Conservation (phyloP, 768 basidiomycete genomes). For the Pholiota molesta region DNA sequence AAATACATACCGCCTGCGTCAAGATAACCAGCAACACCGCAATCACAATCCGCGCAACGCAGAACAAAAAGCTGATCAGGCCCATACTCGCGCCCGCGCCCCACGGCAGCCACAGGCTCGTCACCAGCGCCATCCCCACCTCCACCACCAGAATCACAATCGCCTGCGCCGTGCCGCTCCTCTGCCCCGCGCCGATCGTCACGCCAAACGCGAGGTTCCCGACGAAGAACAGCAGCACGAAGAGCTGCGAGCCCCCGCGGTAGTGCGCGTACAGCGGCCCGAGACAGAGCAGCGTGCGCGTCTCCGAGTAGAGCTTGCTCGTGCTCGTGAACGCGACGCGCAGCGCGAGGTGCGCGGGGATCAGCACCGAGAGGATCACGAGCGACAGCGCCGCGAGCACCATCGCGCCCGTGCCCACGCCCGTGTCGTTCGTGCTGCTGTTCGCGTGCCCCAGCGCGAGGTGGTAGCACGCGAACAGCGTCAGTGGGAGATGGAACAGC, state of each 20-base stretch:
- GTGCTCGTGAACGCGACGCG: conserved; percentile 82
- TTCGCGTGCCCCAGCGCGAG: conserved; percentile 62
- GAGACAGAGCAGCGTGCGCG: conserved; percentile 84
- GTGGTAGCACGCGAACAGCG: conserved; percentile 89
- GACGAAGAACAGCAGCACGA: conserved; percentile 78
- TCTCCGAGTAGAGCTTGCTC: conserved; percentile 93
- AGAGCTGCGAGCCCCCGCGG: conserved; percentile 87
- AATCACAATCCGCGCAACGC: conserved; percentile 86
- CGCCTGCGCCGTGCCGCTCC: conserved; percentile 89
- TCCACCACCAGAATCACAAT: conserved; percentile 90
- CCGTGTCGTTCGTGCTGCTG: background rate
- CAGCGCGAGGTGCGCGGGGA: conserved; percentile 75
- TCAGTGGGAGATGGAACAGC: conserved; percentile 93
- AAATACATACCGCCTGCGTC: conserved; percentile 73
- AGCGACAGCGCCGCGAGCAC: conserved; percentile 85
- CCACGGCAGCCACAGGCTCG: conserved; percentile 96
- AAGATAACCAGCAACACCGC: conserved; percentile 91
- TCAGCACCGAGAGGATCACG: conserved; percentile 72
- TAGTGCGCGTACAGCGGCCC: conserved; percentile 97
- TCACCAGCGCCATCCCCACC: conserved; percentile 82
- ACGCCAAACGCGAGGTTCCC: conserved; percentile 84
- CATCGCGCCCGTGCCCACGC: conserved; percentile 59
- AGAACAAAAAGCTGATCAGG: conserved; percentile 90
- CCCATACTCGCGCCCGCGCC: conserved; percentile 97
- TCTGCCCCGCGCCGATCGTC: conserved; percentile 88